Evolutionary conservation across 2,329 filamentous ascomycete species (phyloP), one percentile per base, ranked within the genome.

Genomic region (Myrmaecium sp.): DNA sequence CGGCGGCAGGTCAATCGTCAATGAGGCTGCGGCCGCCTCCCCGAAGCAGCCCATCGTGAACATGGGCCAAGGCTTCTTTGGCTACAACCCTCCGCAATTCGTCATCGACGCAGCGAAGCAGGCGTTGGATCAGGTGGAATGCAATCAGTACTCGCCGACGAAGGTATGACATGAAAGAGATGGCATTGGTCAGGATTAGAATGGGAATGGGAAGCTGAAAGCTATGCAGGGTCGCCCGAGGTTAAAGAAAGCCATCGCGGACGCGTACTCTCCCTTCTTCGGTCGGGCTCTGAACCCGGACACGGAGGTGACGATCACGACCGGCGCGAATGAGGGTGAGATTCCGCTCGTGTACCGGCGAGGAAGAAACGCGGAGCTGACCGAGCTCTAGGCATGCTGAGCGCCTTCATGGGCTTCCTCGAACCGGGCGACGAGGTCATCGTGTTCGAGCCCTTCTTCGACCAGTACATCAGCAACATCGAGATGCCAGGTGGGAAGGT

Each of bases 401-500:
- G 80, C 47, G 89, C 84, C 0, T 95, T 98, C 47, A 95, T 98
- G 89, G 89, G 69, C 3, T 98, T 98, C 42, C 73, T 98, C 31
- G 89, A 98, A 54, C 67, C 70, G 1, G 89, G 82, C 8, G 89
- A 98, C 46, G 89, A 98, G 53, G 89, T 94, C 37, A 94, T 98
- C 38, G 69, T 98, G 30, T 94, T 98, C 49, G 89, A 98, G 58
- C 89, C 89, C 7, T 98, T 94, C 58, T 98, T 95, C 49, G 89
- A 98, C 55, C 89, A 98, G 73, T 92, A 95, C 51, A 92, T 98
- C 39, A 83, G 76, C 61, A 98, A 98, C 55, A 95, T 98, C 36
- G 80, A 94, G 54, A 95, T 98, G 84, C 74, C 89, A 1, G 89
- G 89, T 27, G 89, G 89, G 38, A 91, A 76, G 48, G 81, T 95